These are phyloP conservation scores for Cucumis melo DNA, from an alignment of 306 rosid species.

Conservation along the genomic window DNA sequence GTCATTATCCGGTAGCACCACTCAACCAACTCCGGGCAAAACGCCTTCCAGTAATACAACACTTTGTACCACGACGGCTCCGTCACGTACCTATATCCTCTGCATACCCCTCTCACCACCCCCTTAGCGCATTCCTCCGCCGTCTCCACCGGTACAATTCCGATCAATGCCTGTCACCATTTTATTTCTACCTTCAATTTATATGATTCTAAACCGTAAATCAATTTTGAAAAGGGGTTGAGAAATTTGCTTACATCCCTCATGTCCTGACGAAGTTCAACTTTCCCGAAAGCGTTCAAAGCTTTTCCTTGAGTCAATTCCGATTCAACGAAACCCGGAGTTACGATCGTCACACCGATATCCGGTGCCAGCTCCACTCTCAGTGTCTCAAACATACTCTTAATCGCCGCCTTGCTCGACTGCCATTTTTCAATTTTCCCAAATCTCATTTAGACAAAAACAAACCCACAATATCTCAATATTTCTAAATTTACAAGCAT, in stretches of 20 bases:
- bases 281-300: constrained; percentile 18
- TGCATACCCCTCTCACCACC: constrained; percentile 17
- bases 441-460: not conserved
- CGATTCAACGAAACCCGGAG: constrained; percentile 43
- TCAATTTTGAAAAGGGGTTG: too few species aligned
- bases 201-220: too few species aligned
- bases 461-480: not conserved
- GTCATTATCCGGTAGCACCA: constrained; percentile 7
- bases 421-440: not conserved
- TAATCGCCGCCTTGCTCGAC: constrained; percentile 62
- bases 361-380: constrained; percentile 41
- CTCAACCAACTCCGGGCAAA: constrained; percentile 28
- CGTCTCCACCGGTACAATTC: constrained; percentile 6
- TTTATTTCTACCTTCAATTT: too few species aligned
- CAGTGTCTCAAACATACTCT: constrained; percentile 39
- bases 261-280: constrained; percentile 28
- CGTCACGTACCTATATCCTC: constrained; percentile 25
- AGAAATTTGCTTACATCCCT: constrained; percentile 36
- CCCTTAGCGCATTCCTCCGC: constrained; percentile 14
- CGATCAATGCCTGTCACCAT: constrained; percentile 11
- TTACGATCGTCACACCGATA: constrained; percentile 41
- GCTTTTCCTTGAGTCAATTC: constrained; percentile 35
- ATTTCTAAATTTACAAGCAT: not conserved
- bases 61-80: constrained; percentile 28
- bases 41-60: constrained; percentile 17